Evolutionary conservation across 306 rosid genomes (phyloP).

Genomic region (Sicyos baderoa): DNA sequence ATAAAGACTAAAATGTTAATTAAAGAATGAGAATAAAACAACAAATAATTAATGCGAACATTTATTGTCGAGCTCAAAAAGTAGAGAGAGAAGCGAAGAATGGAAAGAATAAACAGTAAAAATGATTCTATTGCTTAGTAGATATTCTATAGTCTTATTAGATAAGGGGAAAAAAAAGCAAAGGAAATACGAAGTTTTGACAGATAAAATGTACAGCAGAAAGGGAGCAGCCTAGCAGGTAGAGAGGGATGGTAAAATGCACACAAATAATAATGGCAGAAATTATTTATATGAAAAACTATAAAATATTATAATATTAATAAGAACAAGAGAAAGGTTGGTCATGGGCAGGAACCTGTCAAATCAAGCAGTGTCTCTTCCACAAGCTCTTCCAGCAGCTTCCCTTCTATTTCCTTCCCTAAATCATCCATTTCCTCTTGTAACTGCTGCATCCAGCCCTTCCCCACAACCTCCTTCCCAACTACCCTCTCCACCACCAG

Average conservation of each 20-base stretch:
- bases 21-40: constrained; percentile 8
- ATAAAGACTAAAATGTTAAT: background rate
- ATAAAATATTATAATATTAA: background rate
- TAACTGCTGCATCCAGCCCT: constrained; percentile 54
- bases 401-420: constrained; percentile 57
- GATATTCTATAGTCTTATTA: background rate
- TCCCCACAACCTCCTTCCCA: constrained; percentile 59
- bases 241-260: constrained; percentile 11
- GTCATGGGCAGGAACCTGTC: constrained; percentile 33
- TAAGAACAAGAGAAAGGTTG: background rate
- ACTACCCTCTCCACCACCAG: constrained; percentile 66
- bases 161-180: no score
- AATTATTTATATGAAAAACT: background rate
- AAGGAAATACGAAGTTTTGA: background rate
- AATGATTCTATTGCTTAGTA: constrained; percentile 14
- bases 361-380: constrained; percentile 62
- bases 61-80: background rate
- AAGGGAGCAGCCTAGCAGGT: background rate
- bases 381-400: constrained; percentile 66
- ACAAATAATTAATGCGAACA: background rate
- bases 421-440: constrained; percentile 53
- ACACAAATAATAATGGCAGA: constrained; percentile 7
- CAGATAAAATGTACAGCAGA: constrained; percentile 6
- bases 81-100: background rate
- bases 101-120: background rate